Percentiles rank a stretch among this genome's conserved stretches.
Evolutionary conservation across 306 rosid species (phyloP).

Genomic region (Purshia tridentata): DNA sequence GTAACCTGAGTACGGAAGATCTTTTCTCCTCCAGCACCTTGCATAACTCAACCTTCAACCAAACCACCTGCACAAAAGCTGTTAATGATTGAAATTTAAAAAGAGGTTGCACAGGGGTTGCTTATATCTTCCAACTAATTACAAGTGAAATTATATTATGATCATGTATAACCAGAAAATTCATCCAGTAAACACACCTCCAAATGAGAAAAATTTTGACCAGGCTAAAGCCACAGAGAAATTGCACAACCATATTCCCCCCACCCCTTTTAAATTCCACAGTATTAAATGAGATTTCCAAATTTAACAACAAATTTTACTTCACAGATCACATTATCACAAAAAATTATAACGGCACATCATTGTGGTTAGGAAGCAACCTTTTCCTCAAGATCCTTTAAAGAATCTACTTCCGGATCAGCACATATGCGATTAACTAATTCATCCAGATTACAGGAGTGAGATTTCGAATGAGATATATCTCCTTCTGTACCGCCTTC

Average conservation of each 20-base stretch:
- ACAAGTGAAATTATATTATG: slow-evolving; percentile 18
- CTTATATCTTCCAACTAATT: slow-evolving; percentile 19
- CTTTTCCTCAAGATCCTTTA: slow-evolving; percentile 89
- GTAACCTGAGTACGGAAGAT: slow-evolving; percentile 79
- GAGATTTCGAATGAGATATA: slow-evolving; percentile 29
- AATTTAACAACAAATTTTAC: neutral
- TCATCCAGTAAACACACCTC: neutral
- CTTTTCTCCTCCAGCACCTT: slow-evolving; percentile 93
- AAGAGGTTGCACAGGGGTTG: slow-evolving; percentile 23
- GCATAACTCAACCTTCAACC: slow-evolving; percentile 92
- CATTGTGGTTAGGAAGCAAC: slow-evolving; percentile 38
- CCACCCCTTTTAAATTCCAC: too few species aligned
- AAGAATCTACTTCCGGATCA: slow-evolving; percentile 60
- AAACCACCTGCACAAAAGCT: slow-evolving; percentile 75
- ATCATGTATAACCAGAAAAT: neutral
- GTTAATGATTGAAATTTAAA: slow-evolving; percentile 41
- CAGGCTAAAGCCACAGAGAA: neutral
- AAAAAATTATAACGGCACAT: too few species aligned
- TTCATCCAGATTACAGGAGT: slow-evolving; percentile 51
- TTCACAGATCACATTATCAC: neutral
- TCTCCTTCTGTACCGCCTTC: slow-evolving; percentile 38
- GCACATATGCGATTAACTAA: slow-evolving; percentile 54
- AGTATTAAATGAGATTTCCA: neutral
- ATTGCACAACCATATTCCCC: neutral
- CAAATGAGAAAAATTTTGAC: neutral